These are phyloP conservation scores for Metschnikowia koreensis DNA, from an alignment of 805 yeast genomes.

Conservation along the genomic window DNA sequence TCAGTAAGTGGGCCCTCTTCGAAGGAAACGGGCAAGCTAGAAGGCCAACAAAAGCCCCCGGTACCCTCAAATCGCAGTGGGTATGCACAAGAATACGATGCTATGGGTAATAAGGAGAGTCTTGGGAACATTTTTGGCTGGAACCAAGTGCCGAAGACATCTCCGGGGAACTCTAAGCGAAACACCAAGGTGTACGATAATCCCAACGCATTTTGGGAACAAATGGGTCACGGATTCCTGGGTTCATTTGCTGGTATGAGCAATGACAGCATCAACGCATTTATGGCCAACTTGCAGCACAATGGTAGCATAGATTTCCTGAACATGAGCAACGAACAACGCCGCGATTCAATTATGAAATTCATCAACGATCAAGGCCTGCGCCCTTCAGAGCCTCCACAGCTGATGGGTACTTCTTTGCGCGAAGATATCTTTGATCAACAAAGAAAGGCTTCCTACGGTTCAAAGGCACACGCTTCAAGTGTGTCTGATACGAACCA, in stretches of 20 bases:
- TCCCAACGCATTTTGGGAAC: slow-evolving; percentile 26
- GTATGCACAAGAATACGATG: slow-evolving; percentile 25
- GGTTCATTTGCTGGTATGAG: slow-evolving; percentile 30
- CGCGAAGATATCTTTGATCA: slow-evolving; percentile 41
- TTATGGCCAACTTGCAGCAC: slow-evolving; percentile 32
- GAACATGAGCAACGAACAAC: slow-evolving; percentile 39
- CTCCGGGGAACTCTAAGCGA: slow-evolving; percentile 10
- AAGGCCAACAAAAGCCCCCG: background rate
- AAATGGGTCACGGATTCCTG: slow-evolving; percentile 20
- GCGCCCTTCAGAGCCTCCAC: slow-evolving; percentile 7
- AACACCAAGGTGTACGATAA: slow-evolving; percentile 11
- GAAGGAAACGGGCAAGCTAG: slow-evolving; percentile 5
- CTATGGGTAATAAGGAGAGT: slow-evolving; percentile 27
- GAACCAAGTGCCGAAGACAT: slow-evolving; percentile 21
- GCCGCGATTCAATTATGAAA: slow-evolving; percentile 40
- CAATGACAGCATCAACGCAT: slow-evolving; percentile 32
- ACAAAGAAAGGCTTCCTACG: slow-evolving; percentile 1
- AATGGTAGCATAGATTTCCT: slow-evolving; percentile 39
- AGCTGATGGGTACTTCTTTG: slow-evolving; percentile 22
- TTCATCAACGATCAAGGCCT: slow-evolving; percentile 34
- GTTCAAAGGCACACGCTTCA: slow-evolving; percentile 2
- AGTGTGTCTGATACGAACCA: slow-evolving; percentile 16
- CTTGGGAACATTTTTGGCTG: slow-evolving; percentile 30
- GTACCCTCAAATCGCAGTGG: slow-evolving; percentile 10
- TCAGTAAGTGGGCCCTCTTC: slow-evolving; percentile 28